Evolutionary conservation across 768 basidiomycete genomes (phyloP), one percentile per base, ranked within the genome.

Genomic region (Psilocybe tampanensis): DNA sequence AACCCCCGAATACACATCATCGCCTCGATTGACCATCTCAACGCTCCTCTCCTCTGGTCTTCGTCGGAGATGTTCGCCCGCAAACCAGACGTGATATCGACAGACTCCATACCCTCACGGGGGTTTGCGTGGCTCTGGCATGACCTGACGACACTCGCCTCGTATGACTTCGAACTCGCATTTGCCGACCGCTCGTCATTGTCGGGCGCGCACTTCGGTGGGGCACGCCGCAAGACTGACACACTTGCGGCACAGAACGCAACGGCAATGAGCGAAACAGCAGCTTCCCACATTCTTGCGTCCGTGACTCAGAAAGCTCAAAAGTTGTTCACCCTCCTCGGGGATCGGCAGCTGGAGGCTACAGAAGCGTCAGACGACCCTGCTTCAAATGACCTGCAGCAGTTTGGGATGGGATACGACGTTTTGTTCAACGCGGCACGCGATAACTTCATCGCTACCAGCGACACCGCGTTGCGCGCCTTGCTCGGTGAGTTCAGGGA

Each of bases 401-500:
- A 81, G 44, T 77, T 78, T 56, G 88, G 85, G 48, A 78, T 86
- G 56, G 78, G 76, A 22, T 88, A 89, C 60, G 84, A 89, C 59
- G 79, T 81, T 8, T 71, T 95, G 13, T 95, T 93, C 72, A 84
- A 80, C 54, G 72, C 82, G 15, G 92, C 93, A 8, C 76, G 89
- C 52, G 90, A 92, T 47, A 81, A 90, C 45, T 96, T 98, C 63
- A 84, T 98, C 47, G 94, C 95, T 9, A 88, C 90, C 39, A 94
- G 86, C 69, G 94, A 95, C 63, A 90, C 88, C 3, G 85, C 94
- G 34, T 77, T 96, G 65, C 80, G 90, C 42, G 83, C 92, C 8
- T 76, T 96, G 32, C 74, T 98, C 50, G 87, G 87, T 12, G 97
- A 98, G 72, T 98, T 95, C 71, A 82, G 84, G 64, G 97, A 98